Conservation (phyloP, 2,329 filamentous ascomycete species). For the Microdochium nivale region DNA sequence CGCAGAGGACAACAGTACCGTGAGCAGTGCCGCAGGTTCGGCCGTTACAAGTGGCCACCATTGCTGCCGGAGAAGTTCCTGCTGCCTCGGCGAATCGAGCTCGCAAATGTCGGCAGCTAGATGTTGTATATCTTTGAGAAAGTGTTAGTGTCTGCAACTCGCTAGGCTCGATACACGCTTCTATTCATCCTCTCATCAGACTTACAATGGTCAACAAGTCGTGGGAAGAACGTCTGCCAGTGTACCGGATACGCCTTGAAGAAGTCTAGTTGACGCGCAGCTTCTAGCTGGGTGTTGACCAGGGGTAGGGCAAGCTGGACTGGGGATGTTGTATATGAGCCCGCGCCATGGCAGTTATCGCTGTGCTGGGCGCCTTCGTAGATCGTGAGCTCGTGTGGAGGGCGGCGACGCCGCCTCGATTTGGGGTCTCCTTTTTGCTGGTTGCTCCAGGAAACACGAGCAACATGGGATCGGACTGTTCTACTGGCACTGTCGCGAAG, state of each 20-base stretch:
- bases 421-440: background rate
- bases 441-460: background rate
- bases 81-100: constrained; percentile 23
- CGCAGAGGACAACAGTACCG: constrained; percentile 30
- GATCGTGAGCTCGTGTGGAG: background rate
- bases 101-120: constrained; percentile 32
- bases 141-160: background rate
- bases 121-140: constrained; percentile 19
- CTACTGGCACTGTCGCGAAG: background rate
- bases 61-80: constrained; percentile 23
- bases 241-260: constrained; percentile 25
- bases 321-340: background rate
- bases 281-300: constrained; percentile 1
- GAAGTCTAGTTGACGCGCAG: constrained; percentile 17
- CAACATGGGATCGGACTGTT: background rate
- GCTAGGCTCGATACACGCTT: too few relatives aligned
- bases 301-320: background rate
- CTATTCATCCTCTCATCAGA: constrained; percentile 2
- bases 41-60: constrained; percentile 33
- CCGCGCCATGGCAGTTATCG: background rate
- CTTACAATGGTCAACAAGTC: constrained; percentile 23
- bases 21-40: constrained; percentile 27
- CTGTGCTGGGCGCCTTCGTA: background rate
- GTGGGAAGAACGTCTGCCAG: constrained; percentile 23
- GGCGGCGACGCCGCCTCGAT: background rate